phyloP scores from a whole-genome alignment of 257 asterid species.

The Ocimum tenuiflorum region DNA sequence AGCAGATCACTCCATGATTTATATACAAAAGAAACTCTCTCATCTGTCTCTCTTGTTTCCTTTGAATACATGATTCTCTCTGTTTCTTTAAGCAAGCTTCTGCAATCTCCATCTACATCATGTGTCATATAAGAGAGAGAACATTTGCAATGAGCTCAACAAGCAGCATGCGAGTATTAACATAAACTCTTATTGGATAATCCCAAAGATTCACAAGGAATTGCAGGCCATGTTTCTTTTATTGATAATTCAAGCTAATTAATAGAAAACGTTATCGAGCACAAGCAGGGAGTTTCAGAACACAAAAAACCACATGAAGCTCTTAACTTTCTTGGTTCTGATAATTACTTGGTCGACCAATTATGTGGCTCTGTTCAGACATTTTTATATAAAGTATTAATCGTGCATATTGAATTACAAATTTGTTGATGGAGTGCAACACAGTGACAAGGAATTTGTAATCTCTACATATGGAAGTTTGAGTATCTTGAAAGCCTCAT shows the following conservation, averaged over 20 bases:
- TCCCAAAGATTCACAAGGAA: neutral
- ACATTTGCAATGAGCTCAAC: neutral
- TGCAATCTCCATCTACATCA: constrained; percentile 38
- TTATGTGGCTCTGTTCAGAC: neutral
- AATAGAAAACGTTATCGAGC: neutral
- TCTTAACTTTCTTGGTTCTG: neutral
- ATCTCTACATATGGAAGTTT: neutral
- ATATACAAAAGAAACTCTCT: constrained; percentile 44
- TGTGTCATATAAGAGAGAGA: constrained; percentile 6
- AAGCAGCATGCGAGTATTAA: neutral
- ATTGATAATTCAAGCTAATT: neutral
- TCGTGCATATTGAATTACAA: neutral
- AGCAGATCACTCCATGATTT: constrained; percentile 54
- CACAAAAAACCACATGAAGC: neutral
- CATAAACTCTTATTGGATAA: neutral
- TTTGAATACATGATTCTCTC: constrained; percentile 28
- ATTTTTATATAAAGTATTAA: neutral
- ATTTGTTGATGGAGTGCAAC: neutral
- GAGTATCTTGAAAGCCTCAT: constrained; percentile 7
- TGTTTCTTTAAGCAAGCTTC: constrained; percentile 20
- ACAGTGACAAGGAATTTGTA: too few species aligned
- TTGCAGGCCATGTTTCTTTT: neutral
- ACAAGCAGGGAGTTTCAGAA: neutral
- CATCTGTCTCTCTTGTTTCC: constrained; percentile 27
- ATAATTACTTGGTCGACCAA: neutral